These are phyloP conservation scores for Globisporangium acanthophoron DNA, from an alignment of 352 stramenopile species.

Conservation along the genomic window DNA sequence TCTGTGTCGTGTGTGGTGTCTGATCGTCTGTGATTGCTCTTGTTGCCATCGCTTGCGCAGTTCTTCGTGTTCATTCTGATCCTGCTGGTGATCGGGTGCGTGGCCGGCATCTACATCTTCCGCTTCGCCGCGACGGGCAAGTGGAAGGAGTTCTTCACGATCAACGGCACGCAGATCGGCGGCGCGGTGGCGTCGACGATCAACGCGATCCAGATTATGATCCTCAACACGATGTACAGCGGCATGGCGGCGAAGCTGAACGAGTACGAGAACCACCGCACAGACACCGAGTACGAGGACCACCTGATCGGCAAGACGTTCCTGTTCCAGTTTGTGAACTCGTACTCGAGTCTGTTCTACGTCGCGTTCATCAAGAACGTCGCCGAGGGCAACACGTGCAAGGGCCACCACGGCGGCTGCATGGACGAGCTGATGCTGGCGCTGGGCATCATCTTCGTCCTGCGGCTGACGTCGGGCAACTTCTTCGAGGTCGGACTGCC, in stretches of 20 bases:
- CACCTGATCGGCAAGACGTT: conserved; percentile 83
- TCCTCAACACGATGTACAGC: conserved; percentile 74
- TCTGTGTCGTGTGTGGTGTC: too few species aligned
- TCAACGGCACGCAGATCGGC: conserved; percentile 37
- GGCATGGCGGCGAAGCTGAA: conserved; percentile 60
- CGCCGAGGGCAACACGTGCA: conserved; percentile 46
- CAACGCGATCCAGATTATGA: conserved; percentile 79
- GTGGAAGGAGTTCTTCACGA: conserved; percentile 58
- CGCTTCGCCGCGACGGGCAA: conserved; percentile 47
- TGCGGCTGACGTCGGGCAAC: conserved; percentile 68
- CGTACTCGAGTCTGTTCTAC: conserved; percentile 78
- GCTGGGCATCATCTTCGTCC: conserved; percentile 67
- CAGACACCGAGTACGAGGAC: conserved; percentile 95
- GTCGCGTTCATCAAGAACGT: conserved; percentile 79
- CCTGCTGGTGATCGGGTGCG: conserved; percentile 55
- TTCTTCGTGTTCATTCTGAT: conserved; percentile 73
- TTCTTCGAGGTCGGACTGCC: conserved; percentile 73
- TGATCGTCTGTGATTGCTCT: not conserved
- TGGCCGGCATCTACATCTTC: conserved; percentile 72
- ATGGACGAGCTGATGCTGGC: conserved; percentile 78
- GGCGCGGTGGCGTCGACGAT: conserved; percentile 49
- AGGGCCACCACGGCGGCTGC: conserved; percentile 38
- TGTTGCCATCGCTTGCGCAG: conserved; percentile 11
- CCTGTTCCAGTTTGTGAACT: conserved; percentile 84
- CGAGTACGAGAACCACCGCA: conserved; percentile 94